phyloP scores from a whole-genome alignment of 306 rosid species.

The Quercus agrifolia region DNA sequence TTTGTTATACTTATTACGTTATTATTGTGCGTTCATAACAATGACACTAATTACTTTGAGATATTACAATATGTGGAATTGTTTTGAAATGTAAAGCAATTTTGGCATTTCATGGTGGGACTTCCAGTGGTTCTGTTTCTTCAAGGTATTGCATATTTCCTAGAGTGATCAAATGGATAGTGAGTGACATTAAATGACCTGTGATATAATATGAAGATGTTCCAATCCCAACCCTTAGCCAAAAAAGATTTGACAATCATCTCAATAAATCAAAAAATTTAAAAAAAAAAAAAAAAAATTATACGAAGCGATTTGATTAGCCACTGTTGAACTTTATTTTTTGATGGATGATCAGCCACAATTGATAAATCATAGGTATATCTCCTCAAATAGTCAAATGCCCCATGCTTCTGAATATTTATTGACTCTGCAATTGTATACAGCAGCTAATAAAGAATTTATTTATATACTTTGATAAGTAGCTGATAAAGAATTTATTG shows the following conservation, averaged over 20 bases:
- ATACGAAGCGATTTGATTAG: background rate
- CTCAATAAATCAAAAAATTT: background rate
- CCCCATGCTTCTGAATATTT: background rate
- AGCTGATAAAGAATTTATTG: background rate
- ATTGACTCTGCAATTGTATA: background rate
- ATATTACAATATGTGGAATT: background rate
- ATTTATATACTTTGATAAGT: no score
- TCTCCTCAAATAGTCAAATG: background rate
- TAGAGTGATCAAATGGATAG: background rate
- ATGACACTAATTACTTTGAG: background rate
- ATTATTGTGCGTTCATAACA: background rate
- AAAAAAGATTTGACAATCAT: background rate
- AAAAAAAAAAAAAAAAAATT: background rate
- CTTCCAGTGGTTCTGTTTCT: background rate
- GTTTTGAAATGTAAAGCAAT: background rate
- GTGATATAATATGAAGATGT: background rate
- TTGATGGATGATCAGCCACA: no score
- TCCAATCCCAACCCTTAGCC: no score
- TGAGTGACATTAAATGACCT: background rate
- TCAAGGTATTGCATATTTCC: conserved; percentile 1
- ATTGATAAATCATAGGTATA: background rate
- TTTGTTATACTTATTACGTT: no score
- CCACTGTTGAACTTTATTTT: background rate
- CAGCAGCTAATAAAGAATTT: background rate
- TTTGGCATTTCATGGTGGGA: background rate